Evolutionary conservation across 768 basidiomycete species (phyloP).

Genomic region (Tylopilus felleus): DNA sequence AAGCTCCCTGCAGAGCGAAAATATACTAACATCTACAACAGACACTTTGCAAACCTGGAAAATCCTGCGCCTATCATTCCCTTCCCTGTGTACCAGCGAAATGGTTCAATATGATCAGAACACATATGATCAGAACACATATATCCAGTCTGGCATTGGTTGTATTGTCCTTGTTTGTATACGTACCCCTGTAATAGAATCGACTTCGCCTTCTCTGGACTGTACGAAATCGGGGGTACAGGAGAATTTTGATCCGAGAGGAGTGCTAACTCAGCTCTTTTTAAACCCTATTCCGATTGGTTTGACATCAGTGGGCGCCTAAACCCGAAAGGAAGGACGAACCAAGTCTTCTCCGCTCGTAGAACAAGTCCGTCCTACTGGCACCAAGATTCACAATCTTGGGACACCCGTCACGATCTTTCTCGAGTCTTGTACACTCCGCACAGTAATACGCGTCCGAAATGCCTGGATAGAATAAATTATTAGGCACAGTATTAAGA

Average conservation of each 20-base stretch:
- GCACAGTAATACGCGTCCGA: conserved; percentile 99
- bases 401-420: conserved; percentile 96
- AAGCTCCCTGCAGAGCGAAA: background rate
- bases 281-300: conserved; percentile 25
- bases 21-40: conserved; percentile 23
- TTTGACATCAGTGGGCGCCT: background rate
- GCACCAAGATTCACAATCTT: conserved; percentile 98
- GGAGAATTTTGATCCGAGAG: background rate
- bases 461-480: conserved; percentile 58
- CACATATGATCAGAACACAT: conserved; percentile 3
- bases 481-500: background rate
- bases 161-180: conserved; percentile 1
- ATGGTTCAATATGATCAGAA: background rate
- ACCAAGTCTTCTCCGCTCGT: conserved; percentile 85
- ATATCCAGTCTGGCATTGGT: conserved; percentile 1
- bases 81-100: conserved; percentile 55
- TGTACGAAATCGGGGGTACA: background rate
- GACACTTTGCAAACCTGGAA: conserved; percentile 57
- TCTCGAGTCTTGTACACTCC: conserved; percentile 94
- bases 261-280: conserved; percentile 26
- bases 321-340: conserved; percentile 17
- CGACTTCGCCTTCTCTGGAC: background rate
- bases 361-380: conserved; percentile 88
- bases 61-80: conserved; percentile 59
- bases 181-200: conserved; percentile 3